Base-by-base conservation (phyloP, 1,139 yeast genomes). In the Barnettozyma hawaiiensis region DNA sequence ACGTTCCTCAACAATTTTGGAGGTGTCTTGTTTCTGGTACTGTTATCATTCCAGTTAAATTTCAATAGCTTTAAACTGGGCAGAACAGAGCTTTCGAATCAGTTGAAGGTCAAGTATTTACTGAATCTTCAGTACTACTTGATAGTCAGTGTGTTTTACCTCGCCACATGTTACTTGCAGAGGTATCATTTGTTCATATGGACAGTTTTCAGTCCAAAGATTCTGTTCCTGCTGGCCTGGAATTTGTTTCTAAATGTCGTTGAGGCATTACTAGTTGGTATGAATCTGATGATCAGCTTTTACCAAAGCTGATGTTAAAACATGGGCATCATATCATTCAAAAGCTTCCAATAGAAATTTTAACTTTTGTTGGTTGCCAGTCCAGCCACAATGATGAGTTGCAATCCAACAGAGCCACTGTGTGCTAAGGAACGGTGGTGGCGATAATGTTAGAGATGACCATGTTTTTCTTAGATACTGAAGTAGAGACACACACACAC, bases 151-250 rank as follows among this genome's bases (percentile, higher is more conserved):
- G 57, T 76, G 4, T 70, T 73, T 33, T 73, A 90, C 41, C 60
- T 85, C 39, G 66, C 71, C 0, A 82, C 97, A 7, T 92, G 98
- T 59, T 73, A 75, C 43, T 70, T 76, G 22, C 70, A 90, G 50
- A 72, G 96, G 52, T 85, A 81, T 57, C 98, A 92, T 60, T 69
- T 92, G 45, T 92, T 92, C 60, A 84, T 94, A 14, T 94, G 98
- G 97, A 87, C 97, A 2, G 98, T 94, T 5, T 92, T 92, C 65
- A 85, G 96, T 40, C 99, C 98, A 0, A 92, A 89, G 56, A 63
- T 92, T 15, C 72, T 95, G 28, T 92, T 82, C 60, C 82, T 83
- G 50, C 77, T 80, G 1, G 81, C 81, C 3, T 94, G 98, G 98
- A 66, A 75, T 29, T 46, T 77, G 1, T 65, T 78, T 44, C 66